Base-by-base conservation (phyloP, 192 early-diverging fungal genomes). In the Fimicolochytrium jonesii region DNA sequence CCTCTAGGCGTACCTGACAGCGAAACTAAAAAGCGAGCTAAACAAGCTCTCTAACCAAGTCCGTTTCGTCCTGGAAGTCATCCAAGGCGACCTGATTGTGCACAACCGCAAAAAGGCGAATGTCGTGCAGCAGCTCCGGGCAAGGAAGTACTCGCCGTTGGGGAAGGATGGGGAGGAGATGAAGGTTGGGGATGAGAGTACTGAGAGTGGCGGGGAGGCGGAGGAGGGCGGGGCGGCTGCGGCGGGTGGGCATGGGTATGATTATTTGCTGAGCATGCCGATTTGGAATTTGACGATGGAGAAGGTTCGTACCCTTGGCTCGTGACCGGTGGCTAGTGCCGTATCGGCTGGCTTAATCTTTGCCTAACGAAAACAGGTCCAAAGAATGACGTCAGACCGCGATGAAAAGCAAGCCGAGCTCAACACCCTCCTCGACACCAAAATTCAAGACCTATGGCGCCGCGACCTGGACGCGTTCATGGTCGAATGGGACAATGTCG, bases 271-370 rank as follows among this genome's bases (percentile, higher is more conserved):
- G 48, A 78, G 75, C n/a, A 90, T 93, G 79, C 84, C 86, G 18
- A 86, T 93, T 25, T 90, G 88, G 83, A 88, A 79, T 50, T 77
- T 94, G 56, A 94, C 91, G 10, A 64, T 72, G 39, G 87, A 94
- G 59, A 90, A 90, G 69, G 71, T 73, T n/a, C n/a, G n/a, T n/a
- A n/a, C n/a, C n/a, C n/a, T n/a, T n/a, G n/a, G n/a, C n/a, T n/a
- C n/a, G n/a, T n/a, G n/a, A n/a, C n/a, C n/a, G n/a, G n/a, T n/a
- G n/a, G n/a, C n/a, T n/a, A n/a, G n/a, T n/a, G n/a, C n/a, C n/a
- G n/a, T n/a, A n/a, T n/a, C n/a, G 20, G 2, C 49, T 51, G 28
- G 49, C 18, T 3, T 51, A 51, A 17, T 18, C 20, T 15, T 51
- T 26, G 49, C 49, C 28, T 23, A 51, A 2, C 17, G 15, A 28